Evolutionary conservation across 768 basidiomycete genomes (phyloP).

Genomic region (Serpula lacrymans): DNA sequence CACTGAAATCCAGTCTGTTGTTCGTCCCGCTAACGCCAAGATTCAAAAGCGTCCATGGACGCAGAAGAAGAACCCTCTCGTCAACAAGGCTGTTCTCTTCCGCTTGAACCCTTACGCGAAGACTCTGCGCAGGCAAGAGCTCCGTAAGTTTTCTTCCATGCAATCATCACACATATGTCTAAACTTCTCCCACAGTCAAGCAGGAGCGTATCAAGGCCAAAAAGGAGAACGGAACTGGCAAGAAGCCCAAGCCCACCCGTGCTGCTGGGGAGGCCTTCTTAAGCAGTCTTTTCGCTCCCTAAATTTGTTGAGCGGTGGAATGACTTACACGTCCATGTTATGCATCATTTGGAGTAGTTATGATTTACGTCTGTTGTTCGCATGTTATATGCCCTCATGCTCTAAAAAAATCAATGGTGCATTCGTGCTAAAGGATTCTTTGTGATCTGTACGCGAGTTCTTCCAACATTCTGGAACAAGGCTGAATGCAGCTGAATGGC

Average conservation of each 20-base stretch:
- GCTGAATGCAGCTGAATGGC: too few species aligned
- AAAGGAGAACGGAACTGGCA: constrained; percentile 52
- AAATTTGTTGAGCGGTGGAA: constrained; percentile 24
- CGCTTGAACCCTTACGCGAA: constrained; percentile 99
- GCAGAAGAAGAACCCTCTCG: constrained; percentile 98
- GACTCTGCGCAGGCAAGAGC: constrained; percentile 83
- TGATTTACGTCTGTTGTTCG: constrained; percentile 7
- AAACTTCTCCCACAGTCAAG: constrained; percentile 50
- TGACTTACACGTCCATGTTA: constrained; percentile 2
- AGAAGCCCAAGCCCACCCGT: constrained; percentile 59
- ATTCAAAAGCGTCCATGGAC: constrained; percentile 92
- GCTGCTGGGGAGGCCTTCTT: constrained; percentile 83
- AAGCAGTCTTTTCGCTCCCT: constrained; percentile 81
- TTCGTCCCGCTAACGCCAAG: constrained; percentile 86
- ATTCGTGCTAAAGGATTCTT: too few species aligned
- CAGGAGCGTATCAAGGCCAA: constrained; percentile 68
- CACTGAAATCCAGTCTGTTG: constrained; percentile 94
- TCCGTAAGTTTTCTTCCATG: constrained; percentile 53
- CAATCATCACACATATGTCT: constrained; percentile 4
- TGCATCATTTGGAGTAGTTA: constrained; percentile 3
- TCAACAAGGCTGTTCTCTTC: constrained; percentile 93
- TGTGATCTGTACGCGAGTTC: too few species aligned
- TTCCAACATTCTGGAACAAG: too few species aligned
- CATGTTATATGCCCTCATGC: constrained; percentile 12
- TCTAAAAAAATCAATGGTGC: constrained; percentile 1